These are phyloP conservation scores for Lizonia empirigonia DNA, from an alignment of 2,329 filamentous ascomycete species.

Conservation along the genomic window DNA sequence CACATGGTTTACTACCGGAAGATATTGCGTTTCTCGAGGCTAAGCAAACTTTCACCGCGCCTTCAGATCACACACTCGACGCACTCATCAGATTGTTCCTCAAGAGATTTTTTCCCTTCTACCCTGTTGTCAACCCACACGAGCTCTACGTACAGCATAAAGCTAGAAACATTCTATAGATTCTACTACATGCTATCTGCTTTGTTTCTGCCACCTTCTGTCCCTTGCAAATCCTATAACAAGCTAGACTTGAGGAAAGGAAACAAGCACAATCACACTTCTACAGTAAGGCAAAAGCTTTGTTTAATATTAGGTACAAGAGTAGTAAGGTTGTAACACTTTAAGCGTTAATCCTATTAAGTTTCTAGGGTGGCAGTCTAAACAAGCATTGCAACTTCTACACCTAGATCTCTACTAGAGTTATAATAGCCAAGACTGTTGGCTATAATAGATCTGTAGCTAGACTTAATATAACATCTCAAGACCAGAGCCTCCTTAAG, in stretches of 20 bases:
- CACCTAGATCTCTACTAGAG: slow-evolving; percentile 11
- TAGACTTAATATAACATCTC: slow-evolving; percentile 7
- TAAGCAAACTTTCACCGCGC: slow-evolving; percentile 7
- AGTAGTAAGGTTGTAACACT: slow-evolving; percentile 9
- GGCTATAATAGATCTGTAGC: slow-evolving; percentile 12
- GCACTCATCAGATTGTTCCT: slow-evolving; percentile 6
- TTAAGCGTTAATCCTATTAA: slow-evolving; percentile 1
- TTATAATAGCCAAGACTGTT: slow-evolving; percentile 9
- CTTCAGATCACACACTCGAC: not conserved
- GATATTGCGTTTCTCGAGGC: slow-evolving; percentile 6
- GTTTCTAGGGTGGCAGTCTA: slow-evolving; percentile 11
- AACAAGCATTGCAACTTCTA: slow-evolving; percentile 16
- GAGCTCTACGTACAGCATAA: slow-evolving; percentile 1
- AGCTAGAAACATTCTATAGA: slow-evolving; percentile 4
- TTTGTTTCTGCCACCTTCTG: slow-evolving; percentile 11
- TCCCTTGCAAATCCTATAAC: slow-evolving; percentile 6
- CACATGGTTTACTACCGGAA: not conserved
- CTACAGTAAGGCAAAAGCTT: slow-evolving; percentile 5
- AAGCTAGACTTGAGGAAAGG: slow-evolving; percentile 3
- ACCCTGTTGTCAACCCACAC: slow-evolving; percentile 4
- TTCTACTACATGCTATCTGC: slow-evolving; percentile 5
- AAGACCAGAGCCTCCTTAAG: slow-evolving; percentile 10
- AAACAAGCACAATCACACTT: slow-evolving; percentile 3
- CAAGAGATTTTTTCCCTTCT: slow-evolving; percentile 5
- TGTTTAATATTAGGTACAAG: slow-evolving; percentile 11